Percentiles rank a stretch among this genome's conserved stretches.
phyloP scores from a whole-genome alignment of 305 asterid genomes.

The Nicotiana rustica region DNA sequence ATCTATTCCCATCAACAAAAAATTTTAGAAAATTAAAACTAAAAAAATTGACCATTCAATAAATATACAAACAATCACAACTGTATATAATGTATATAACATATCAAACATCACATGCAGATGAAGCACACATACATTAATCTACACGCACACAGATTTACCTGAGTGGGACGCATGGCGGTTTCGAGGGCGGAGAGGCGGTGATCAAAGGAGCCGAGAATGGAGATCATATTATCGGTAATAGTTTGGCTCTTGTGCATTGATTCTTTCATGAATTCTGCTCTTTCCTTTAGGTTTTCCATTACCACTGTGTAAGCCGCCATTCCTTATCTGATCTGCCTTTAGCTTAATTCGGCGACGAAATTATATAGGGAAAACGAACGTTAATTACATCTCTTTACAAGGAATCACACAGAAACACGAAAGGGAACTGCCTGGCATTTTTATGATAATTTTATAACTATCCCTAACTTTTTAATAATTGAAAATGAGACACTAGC shows the following conservation, averaged over 20 bases:
- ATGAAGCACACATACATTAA: background rate
- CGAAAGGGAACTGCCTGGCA: background rate
- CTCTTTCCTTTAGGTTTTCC: slow-evolving; percentile 73
- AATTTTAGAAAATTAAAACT: slow-evolving; percentile 1
- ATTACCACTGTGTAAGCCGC: slow-evolving; percentile 56
- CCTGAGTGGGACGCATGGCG: slow-evolving; percentile 99
- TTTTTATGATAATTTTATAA: background rate
- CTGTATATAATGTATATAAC: background rate
- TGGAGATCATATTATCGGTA: slow-evolving; percentile 81
- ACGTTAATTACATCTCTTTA: background rate
- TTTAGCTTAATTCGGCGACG: background rate
- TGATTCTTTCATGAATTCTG: slow-evolving; percentile 75
- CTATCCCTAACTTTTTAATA: background rate
- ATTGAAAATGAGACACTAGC: background rate
- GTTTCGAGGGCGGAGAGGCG: slow-evolving; percentile 99
- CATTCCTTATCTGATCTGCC: slow-evolving; percentile 42
- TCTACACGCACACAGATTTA: slow-evolving; percentile 13
- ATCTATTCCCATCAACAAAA: slow-evolving; percentile 47
- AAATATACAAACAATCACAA: background rate
- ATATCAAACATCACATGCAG: background rate
- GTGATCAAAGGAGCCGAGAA: slow-evolving; percentile 94
- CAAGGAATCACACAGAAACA: background rate
- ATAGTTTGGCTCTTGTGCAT: slow-evolving; percentile 77
- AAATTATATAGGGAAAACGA: no score
- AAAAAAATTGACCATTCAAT: background rate